Base-by-base conservation (phyloP, 2,329 filamentous ascomycete species). In the Diaporthe ilicicola region DNA sequence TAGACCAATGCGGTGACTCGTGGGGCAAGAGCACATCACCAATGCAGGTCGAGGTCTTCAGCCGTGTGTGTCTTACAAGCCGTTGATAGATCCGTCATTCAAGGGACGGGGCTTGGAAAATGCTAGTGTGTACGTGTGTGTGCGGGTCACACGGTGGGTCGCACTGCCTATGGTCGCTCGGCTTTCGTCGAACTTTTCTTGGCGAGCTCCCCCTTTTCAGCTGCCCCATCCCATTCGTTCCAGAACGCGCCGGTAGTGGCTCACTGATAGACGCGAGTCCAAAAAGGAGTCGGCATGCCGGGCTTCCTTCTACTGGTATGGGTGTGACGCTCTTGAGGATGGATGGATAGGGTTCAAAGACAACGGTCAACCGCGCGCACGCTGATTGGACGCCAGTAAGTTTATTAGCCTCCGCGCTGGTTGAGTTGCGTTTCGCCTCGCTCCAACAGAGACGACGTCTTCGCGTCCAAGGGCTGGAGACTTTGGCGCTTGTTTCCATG, bases 151-250 rank as follows among this genome's bases (percentile, higher is more conserved):
- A 53, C 64, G 22, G 42, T 56, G 29, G 13, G 56, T 68, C 62
- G 56, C 69, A 72, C 71, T 65, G 68, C 29, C 53, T 42, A 24
- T 53, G 54, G 64, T 44, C 39, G 69, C 54, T 61, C 65, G 59
- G 56, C 67, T 70, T 56, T 51, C 53, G 54, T 67, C 59, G 59
- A 64, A 37, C 55, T 61, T 67, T 50, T 59, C 62, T 70, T 70
- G 61, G 69, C 59, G 53, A 39, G 62, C 32, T 24, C 69, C 70
- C 67, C 70, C 54, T 67, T 70, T 70, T 67, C 54, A 46, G 34
- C 56, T 55, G 55, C 50, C 51, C 53, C 54, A 55, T 67, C 42
- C 61, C 70, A 62, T 72, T 62, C 34, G 64, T 64, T 62, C 67
- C 70, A 67, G 56, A 68, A 64, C 44, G 55, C 62, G 64, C 56